Percentiles rank a stretch among this genome's conserved stretches.
Evolutionary conservation across 208 protist genomes (phyloP).

Genomic region (Phytomonas francai): DNA sequence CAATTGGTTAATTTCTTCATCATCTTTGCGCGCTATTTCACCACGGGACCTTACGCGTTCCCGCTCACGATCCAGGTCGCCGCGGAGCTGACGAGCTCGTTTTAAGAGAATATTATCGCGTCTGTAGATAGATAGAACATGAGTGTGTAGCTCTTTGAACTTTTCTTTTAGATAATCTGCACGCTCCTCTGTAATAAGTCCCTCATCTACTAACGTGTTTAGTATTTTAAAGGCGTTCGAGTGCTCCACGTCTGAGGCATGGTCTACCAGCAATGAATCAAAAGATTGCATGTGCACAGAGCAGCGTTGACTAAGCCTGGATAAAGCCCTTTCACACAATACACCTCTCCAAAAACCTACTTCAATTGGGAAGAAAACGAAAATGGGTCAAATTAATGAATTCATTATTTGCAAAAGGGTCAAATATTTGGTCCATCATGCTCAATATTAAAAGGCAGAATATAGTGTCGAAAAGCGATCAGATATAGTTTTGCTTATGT

Average conservation of each 20-base stretch:
- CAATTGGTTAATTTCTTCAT: conserved; percentile 76
- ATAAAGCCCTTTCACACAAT: conserved; percentile 1
- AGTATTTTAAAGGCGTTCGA: conserved; percentile 76
- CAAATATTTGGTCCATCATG: background rate
- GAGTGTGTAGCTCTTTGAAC: conserved; percentile 82
- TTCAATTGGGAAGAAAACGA: background rate
- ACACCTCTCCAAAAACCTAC: background rate
- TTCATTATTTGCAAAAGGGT: background rate
- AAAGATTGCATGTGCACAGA: conserved; percentile 8
- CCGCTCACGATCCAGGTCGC: conserved; percentile 69
- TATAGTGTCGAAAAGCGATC: conserved; percentile 8
- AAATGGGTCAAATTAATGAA: background rate
- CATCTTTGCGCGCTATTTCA: conserved; percentile 67
- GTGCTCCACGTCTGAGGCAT: conserved; percentile 82
- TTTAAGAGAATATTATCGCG: conserved; percentile 86
- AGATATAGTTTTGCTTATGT: background rate
- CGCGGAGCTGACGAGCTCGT: conserved; percentile 73
- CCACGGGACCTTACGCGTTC: conserved; percentile 57
- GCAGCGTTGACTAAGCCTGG: background rate
- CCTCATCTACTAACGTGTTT: conserved; percentile 82
- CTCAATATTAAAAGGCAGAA: conserved; percentile 2
- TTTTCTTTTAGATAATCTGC: conserved; percentile 77
- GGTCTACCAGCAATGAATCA: conserved; percentile 23
- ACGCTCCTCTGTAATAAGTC: conserved; percentile 77
- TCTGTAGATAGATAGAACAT: conserved; percentile 84